Evolutionary conservation across 257 asterid genomes (phyloP).

Genomic region (Solanum corneliomulleri): DNA sequence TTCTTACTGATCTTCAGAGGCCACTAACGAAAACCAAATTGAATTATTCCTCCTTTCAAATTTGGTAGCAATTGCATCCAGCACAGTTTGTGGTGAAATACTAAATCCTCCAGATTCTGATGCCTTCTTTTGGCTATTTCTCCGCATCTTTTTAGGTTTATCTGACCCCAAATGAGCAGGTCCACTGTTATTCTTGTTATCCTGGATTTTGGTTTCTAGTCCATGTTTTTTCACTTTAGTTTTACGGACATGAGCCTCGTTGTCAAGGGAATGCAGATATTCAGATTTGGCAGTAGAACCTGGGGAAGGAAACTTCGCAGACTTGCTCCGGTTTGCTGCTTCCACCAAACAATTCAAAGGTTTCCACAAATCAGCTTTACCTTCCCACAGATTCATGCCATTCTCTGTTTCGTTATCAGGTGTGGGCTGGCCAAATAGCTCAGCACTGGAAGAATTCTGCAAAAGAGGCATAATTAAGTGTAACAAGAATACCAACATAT

Average conservation of each 20-base stretch:
- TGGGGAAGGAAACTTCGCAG: conserved; percentile 47
- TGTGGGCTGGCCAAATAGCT: conserved; percentile 33
- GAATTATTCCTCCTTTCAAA: conserved; percentile 50
- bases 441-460: conserved; percentile 55
- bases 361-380: conserved; percentile 78
- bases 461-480: conserved; percentile 10
- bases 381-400: conserved; percentile 55
- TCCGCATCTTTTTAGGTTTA: conserved; percentile 64
- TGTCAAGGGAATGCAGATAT: conserved; percentile 29
- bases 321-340: conserved; percentile 86
- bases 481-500: background rate
- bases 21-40: conserved; percentile 85
- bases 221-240: conserved; percentile 47
- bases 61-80: conserved; percentile 44
- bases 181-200: conserved; percentile 42
- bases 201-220: conserved; percentile 51
- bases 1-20: conserved; percentile 71
- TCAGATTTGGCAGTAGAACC: conserved; percentile 59
- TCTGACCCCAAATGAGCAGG: conserved; percentile 39
- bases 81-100: conserved; percentile 59
- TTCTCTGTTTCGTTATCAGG: conserved; percentile 40
- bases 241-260: conserved; percentile 42
- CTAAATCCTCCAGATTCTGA: conserved; percentile 40
- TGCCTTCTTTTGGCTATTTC: conserved; percentile 56
- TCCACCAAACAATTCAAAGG: conserved; percentile 92